phyloP scores from a whole-genome alignment of 768 basidiomycete genomes.

The Saitozyma podzolica region DNA sequence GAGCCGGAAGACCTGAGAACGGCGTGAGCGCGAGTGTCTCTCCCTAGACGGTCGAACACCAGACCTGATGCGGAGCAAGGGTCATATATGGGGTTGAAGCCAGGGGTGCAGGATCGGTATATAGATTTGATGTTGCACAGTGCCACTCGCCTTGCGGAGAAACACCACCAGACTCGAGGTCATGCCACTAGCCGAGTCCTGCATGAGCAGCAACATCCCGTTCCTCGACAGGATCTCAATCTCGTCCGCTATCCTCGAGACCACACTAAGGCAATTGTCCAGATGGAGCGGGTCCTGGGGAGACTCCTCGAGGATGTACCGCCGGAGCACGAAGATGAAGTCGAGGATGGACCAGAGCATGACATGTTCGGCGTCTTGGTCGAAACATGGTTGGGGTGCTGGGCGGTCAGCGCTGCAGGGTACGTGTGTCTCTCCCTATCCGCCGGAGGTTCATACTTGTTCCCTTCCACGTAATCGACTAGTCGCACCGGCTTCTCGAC shows the following conservation, averaged over 20 bases:
- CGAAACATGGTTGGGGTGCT: conserved; percentile 22
- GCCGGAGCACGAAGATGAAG: conserved; percentile 24
- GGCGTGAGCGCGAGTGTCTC: background rate
- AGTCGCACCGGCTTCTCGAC: no score
- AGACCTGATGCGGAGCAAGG: background rate
- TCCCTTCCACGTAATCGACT: no score
- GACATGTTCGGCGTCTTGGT: conserved; percentile 28
- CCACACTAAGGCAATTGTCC: conserved; percentile 20
- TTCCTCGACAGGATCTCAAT: conserved; percentile 22
- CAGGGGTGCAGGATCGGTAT: background rate
- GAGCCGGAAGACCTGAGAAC: conserved; percentile 21
- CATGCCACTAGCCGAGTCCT: conserved; percentile 33
- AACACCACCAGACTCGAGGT: conserved; percentile 25
- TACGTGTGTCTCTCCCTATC: no score
- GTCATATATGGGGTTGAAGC: no score
- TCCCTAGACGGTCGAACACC: background rate
- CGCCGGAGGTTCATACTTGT: no score
- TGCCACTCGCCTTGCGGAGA: conserved; percentile 19
- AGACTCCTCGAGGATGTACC: conserved; percentile 17
- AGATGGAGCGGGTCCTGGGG: conserved; percentile 15
- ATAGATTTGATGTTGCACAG: background rate
- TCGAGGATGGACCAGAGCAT: conserved; percentile 27
- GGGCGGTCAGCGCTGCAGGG: background rate
- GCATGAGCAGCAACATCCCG: conserved; percentile 29
- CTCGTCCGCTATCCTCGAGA: conserved; percentile 20